These are phyloP conservation scores for Leptoxyphium fumago DNA, from an alignment of 2,329 filamentous ascomycete species.

Conservation along the genomic window DNA sequence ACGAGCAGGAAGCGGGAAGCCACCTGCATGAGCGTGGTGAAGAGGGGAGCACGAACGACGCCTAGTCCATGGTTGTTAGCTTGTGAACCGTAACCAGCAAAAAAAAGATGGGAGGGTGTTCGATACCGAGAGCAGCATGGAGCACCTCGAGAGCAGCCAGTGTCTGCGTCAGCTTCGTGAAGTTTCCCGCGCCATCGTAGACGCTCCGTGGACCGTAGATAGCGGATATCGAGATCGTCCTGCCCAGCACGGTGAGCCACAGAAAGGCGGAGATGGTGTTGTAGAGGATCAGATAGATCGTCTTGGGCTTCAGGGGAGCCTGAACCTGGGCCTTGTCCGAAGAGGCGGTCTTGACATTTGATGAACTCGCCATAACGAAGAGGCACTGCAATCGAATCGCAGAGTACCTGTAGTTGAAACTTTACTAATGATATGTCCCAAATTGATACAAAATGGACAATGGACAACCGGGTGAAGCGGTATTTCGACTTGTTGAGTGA, in stretches of 20 bases:
- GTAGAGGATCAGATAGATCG: conserved; percentile 65
- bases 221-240: conserved; percentile 43
- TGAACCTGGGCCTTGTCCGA: no score
- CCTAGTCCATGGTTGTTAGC: conserved; percentile 34
- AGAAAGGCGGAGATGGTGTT: conserved; percentile 63
- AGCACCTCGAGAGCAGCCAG: conserved; percentile 69
- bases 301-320: not conserved
- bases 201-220: conserved; percentile 36
- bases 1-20: conserved; percentile 75
- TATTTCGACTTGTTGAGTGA: no score
- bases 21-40: conserved; percentile 85
- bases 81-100: not conserved
- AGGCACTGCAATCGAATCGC: no score
- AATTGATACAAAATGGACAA: no score
- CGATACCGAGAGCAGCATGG: conserved; percentile 59
- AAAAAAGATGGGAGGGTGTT: not conserved
- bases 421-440: no score
- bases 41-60: conserved; percentile 68
- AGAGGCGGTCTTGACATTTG: no score
- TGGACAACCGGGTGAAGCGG: no score
- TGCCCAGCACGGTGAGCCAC: conserved; percentile 64
- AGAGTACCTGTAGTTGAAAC: no score
- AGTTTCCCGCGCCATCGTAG: conserved; percentile 48
- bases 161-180: conserved; percentile 69
- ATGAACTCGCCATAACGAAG: no score